Conservation (phyloP, 352 stramenopile species). For the Plasmopara muralis region DNA sequence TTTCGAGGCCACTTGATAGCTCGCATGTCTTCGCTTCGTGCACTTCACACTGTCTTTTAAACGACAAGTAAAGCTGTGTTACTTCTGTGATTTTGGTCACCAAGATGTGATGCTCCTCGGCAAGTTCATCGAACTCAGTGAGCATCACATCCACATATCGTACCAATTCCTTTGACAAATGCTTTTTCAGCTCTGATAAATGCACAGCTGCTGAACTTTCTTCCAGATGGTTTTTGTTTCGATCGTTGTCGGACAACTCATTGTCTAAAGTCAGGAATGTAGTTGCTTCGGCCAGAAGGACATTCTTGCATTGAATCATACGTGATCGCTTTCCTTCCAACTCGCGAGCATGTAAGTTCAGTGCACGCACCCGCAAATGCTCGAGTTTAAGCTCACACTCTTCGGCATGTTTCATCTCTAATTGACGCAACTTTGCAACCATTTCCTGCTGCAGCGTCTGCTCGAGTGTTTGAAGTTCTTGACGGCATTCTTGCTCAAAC, state of each 20-base stretch:
- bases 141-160: conserved; percentile 44
- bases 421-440: conserved; percentile 24
- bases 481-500: conserved; percentile 27
- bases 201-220: conserved; percentile 19
- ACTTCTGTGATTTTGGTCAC: conserved; percentile 52
- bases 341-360: conserved; percentile 28
- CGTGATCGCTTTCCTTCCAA: conserved; percentile 36
- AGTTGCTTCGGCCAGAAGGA: conserved; percentile 43
- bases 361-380: conserved; percentile 20
- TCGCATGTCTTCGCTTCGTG: conserved; percentile 34
- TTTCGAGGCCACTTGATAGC: conserved; percentile 26
- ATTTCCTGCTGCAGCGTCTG: conserved; percentile 42
- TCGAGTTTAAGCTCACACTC: conserved; percentile 35
- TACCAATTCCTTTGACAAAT: conserved; percentile 41
- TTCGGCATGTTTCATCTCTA: conserved; percentile 37
- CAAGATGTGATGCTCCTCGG: conserved; percentile 46
- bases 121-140: conserved; percentile 50
- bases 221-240: conserved; percentile 7
- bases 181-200: conserved; percentile 35
- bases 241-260: conserved; percentile 5
- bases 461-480: conserved; percentile 31
- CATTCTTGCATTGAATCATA: conserved; percentile 37
- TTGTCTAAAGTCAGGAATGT: conserved; percentile 28
- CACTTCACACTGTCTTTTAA: conserved; percentile 41
- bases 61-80: conserved; percentile 52